Conservation (phyloP, 148 eudicot genomes). For the Mesembryanthemum crystallinum region DNA sequence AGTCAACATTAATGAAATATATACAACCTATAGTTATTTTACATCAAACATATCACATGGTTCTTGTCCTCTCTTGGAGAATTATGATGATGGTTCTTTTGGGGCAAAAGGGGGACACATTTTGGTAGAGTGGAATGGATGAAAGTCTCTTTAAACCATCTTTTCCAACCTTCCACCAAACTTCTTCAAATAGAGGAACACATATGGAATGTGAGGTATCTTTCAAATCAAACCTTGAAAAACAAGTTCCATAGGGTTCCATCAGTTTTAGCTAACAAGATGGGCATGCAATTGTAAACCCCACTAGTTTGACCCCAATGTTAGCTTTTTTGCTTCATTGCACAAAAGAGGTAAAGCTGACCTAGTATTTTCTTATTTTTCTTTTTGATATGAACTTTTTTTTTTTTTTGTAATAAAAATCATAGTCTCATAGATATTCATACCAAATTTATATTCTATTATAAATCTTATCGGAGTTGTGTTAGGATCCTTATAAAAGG, state of each 20-base stretch:
- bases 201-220: neutral
- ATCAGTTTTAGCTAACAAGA: no score
- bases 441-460: no score
- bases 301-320: no score
- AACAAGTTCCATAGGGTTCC: neutral
- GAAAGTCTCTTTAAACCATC: neutral
- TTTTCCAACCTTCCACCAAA: neutral
- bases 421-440: no score
- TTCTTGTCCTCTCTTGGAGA: neutral
- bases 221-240: neutral
- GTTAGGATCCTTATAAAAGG: no score
- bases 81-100: neutral
- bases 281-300: no score
- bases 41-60: neutral
- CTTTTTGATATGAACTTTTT: no score
- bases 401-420: no score
- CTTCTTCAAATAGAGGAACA: neutral
- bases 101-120: neutral
- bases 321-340: no score
- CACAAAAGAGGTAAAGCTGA: no score
- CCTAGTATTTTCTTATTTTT: no score
- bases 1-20: neutral
- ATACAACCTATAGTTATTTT: neutral
- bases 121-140: constrained; percentile 11
- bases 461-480: no score